Base-by-base conservation (phyloP, 73 alveolate species). In the Uronychia binucleata region DNA sequence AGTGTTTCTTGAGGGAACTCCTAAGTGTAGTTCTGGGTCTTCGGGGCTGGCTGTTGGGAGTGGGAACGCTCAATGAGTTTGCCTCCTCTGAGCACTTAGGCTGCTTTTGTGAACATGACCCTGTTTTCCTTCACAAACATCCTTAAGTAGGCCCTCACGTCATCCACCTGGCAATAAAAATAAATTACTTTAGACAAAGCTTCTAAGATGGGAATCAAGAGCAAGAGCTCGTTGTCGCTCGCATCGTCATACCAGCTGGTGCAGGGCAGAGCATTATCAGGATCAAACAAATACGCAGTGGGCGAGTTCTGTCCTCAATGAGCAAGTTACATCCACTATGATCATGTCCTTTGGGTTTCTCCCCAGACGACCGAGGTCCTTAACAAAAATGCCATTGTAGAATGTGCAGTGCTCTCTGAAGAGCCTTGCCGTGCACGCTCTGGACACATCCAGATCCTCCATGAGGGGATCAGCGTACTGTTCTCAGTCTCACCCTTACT, bases 401-500 rank as follows among this genome's bases (percentile, higher is more conserved):
- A 90, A 79, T 1, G 98, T 93, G 80, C 99, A 95, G 57, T 95
- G 98, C 83, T 92, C 97, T 77, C 99, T 46, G 60, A 86, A 95
- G 19, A 95, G 90, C 78, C 97, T 86, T 30, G 33, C 78, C 26
- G 87, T 31, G 57, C 93, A 85, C 33, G 34, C 59, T 28, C 87
- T 86, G 46, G 77, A 83, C 57, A 83, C 82, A 90, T 96, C 99
- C 1, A 96, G 83, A 26, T 77, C 83, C n/a, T 96, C 93, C 88
- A 96, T 90, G 30, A 96, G 82, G 19, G 98, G 96, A 79, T 96
- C 94, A 0, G 99, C 99, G 90, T 96, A 96, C 87, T n/a, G n/a
- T n/a, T n/a, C n/a, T n/a, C n/a, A n/a, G n/a, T n/a, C n/a, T n/a
- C n/a, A n/a, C n/a, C n/a, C 74, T 57, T 57, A 57, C 74, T 78